These are phyloP conservation scores for Phialocephala subalpina DNA, from an alignment of 2,329 filamentous ascomycete genomes.

Conservation along the genomic window DNA sequence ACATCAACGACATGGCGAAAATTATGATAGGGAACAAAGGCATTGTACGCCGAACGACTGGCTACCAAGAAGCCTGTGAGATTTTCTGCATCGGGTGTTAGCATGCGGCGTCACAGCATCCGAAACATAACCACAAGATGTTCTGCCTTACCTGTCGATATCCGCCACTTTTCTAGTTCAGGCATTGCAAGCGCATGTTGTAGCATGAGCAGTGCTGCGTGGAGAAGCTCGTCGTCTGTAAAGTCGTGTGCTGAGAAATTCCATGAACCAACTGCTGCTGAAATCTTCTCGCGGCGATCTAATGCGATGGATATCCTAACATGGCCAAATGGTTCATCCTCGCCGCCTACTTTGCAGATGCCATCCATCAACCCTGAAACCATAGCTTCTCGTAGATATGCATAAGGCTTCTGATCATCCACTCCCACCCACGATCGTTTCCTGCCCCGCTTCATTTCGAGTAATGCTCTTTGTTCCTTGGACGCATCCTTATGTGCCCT, in stretches of 20 bases:
- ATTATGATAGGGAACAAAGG: conserved; percentile 96
- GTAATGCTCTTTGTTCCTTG: conserved; percentile 74
- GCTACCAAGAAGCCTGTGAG: conserved; percentile 87
- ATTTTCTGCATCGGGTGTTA: conserved; percentile 68
- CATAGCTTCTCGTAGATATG: conserved; percentile 92
- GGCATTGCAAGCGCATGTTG: conserved; percentile 85
- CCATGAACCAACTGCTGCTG: conserved; percentile 75
- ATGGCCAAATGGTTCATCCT: conserved; percentile 68
- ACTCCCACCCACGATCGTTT: conserved; percentile 94
- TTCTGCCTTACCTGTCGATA: conserved; percentile 71
- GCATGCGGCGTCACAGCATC: conserved; percentile 42
- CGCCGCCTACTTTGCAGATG: conserved; percentile 76
- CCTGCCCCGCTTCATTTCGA: conserved; percentile 76
- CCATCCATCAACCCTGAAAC: conserved; percentile 89
- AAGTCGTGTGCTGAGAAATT: conserved; percentile 90
- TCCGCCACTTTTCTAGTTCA: conserved; percentile 81
- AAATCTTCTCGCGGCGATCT: conserved; percentile 71
- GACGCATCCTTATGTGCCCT: conserved; percentile 79
- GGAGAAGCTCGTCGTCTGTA: conserved; percentile 87
- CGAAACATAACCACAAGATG: conserved; percentile 38
- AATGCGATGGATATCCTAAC: conserved; percentile 73
- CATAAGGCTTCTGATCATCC: conserved; percentile 84
- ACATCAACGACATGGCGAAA: conserved; percentile 98
- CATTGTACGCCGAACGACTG: conserved; percentile 93
- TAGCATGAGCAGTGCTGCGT: conserved; percentile 87